Conservation (phyloP, 331 rosid species). For the Malus hybrid region DNA sequence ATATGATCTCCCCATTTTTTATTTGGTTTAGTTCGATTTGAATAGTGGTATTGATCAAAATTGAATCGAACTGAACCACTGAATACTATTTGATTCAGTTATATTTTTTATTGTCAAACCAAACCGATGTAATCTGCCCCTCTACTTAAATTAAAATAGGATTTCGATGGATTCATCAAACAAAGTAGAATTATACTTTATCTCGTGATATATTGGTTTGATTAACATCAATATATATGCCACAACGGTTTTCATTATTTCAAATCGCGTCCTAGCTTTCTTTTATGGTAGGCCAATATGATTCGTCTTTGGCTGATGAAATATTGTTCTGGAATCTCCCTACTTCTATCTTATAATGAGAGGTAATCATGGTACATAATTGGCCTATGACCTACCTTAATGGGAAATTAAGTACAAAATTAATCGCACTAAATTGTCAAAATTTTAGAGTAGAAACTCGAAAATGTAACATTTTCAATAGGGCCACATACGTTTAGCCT, state of each 20-base stretch:
- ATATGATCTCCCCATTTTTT: too few relatives aligned
- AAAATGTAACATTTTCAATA: too few relatives aligned
- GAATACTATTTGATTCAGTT: too few relatives aligned
- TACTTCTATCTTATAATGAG: neutral
- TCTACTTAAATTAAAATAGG: too few relatives aligned
- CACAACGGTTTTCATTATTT: constrained; percentile 8
- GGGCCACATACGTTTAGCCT: neutral
- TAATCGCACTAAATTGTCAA: neutral
- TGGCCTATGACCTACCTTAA: neutral
- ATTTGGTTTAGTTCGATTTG: too few relatives aligned
- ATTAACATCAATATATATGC: too few relatives aligned
- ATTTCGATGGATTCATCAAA: neutral
- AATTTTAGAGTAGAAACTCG: neutral
- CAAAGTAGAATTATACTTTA: neutral
- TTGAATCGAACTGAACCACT: too few relatives aligned
- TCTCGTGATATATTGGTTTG: constrained; percentile 1
- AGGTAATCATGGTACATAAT: neutral
- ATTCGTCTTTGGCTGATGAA: constrained; percentile 13
- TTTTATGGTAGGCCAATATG: constrained; percentile 33
- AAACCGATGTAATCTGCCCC: too few relatives aligned
- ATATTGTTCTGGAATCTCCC: constrained; percentile 9
- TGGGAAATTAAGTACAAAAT: neutral
- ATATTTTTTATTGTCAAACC: too few relatives aligned
- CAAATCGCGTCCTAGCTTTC: neutral
- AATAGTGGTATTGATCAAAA: too few relatives aligned